Conservation (phyloP, 768 basidiomycete species). For the Phlebiopsis flavidoalba region DNA sequence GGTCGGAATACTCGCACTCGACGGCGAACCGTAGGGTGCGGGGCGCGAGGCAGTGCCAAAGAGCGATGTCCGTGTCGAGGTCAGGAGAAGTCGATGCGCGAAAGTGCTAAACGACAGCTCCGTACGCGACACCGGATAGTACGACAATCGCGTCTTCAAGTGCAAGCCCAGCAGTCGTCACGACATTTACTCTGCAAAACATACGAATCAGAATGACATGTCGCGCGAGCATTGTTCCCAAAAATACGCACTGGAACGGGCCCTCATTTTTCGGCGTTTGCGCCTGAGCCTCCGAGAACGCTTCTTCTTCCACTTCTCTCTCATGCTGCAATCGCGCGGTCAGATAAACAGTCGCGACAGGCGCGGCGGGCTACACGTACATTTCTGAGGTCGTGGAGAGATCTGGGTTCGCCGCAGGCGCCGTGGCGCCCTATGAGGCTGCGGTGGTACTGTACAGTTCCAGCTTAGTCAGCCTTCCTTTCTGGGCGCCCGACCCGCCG, state of each 20-base stretch:
- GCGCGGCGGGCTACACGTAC: conserved; percentile 14
- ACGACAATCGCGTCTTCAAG: conserved; percentile 16
- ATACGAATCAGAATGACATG: background rate
- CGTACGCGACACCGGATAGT: conserved; percentile 8
- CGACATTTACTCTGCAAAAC: conserved; percentile 24
- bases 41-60: conserved; percentile 21
- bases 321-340: conserved; percentile 50
- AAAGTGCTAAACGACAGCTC: conserved; percentile 6
- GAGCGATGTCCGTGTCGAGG: conserved; percentile 14
- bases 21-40: conserved; percentile 16
- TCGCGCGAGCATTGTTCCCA: background rate
- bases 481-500: conserved; percentile 1
- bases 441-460: conserved; percentile 24
- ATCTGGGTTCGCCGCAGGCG: conserved; percentile 19
- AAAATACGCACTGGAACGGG: conserved; percentile 76
- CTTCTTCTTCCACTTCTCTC: conserved; percentile 98
- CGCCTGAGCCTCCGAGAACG: conserved; percentile 88
- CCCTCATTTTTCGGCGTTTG: conserved; percentile 95
- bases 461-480: conserved; percentile 21
- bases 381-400: conserved; percentile 25
- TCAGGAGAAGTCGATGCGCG: conserved; percentile 4
- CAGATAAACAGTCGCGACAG: conserved; percentile 2
- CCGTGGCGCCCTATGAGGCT: conserved; percentile 13
- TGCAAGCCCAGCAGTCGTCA: conserved; percentile 22
- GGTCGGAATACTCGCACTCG: conserved; percentile 16